Conservation (phyloP, 163 green algal genomes). For the Chlorella variabilis region DNA sequence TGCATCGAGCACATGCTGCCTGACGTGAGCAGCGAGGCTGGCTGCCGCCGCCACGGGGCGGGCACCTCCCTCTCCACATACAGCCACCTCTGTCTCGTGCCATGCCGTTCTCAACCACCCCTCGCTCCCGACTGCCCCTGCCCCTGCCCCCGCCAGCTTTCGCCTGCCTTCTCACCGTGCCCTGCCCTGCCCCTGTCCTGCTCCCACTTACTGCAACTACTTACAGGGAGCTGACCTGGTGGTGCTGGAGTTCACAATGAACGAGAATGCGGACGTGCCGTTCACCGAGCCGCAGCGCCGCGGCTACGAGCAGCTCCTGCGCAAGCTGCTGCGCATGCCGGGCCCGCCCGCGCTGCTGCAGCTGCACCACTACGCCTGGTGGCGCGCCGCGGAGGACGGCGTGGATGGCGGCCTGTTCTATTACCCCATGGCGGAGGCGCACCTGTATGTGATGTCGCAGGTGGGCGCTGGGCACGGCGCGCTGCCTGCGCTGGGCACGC, state of each 20-base stretch:
- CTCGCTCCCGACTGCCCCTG: too few relatives aligned
- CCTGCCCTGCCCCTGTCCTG: neutral
- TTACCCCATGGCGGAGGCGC: conserved; percentile 1
- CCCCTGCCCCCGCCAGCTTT: too few relatives aligned
- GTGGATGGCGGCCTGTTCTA: conserved; percentile 16
- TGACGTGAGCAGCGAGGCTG: neutral
- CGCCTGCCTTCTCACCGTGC: neutral
- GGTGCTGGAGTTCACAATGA: neutral
- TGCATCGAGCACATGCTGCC: conserved; percentile 34
- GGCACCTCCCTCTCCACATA: too few relatives aligned
- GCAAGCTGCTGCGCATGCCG: conserved; percentile 35
- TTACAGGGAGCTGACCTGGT: neutral
- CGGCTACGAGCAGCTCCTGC: conserved; percentile 34
- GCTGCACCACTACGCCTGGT: conserved; percentile 36
- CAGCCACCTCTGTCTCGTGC: too few relatives aligned
- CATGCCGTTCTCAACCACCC: too few relatives aligned
- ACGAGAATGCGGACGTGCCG: neutral
- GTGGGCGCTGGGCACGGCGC: neutral
- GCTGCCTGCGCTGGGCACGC: too few relatives aligned
- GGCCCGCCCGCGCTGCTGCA: conserved; percentile 3
- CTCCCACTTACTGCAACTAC: neutral
- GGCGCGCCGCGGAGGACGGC: conserved; percentile 5
- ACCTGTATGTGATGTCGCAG: conserved; percentile 2
- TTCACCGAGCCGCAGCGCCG: conserved; percentile 1
- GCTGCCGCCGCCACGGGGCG: too few relatives aligned